Percentiles rank a stretch among this genome's conserved stretches.
Evolutionary conservation across 2,329 filamentous ascomycete species (phyloP).

Genomic region (Talaromyces sp.): DNA sequence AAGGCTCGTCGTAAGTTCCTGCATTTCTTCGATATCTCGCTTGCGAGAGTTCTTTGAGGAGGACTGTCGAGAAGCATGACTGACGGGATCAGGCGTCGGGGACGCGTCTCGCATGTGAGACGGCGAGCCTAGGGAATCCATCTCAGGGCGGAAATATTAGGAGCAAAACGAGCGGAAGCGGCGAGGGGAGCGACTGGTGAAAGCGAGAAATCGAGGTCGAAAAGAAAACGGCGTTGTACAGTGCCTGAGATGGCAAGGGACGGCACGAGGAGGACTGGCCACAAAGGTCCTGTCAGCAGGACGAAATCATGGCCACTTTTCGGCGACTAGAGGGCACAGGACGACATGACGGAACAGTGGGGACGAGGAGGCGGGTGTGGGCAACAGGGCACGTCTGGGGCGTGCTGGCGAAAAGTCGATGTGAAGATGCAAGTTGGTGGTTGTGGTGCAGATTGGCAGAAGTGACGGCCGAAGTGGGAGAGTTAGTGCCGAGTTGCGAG

Average conservation of each 20-base stretch:
- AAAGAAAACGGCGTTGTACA: neutral
- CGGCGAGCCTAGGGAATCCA: constrained; percentile 10
- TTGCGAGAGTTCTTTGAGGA: constrained; percentile 12
- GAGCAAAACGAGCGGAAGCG: neutral
- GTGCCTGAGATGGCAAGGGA: neutral
- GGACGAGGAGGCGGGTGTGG: neutral
- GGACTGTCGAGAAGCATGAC: constrained; percentile 4
- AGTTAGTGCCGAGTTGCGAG: neutral
- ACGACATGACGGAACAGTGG: constrained; percentile 6
- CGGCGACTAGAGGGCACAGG: constrained; percentile 2
- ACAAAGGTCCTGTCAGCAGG: constrained; percentile 10
- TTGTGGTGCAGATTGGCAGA: neutral
- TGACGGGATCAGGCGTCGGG: constrained; percentile 4
- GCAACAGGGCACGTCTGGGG: neutral
- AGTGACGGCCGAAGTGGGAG: neutral
- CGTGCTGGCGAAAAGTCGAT: neutral
- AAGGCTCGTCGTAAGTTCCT: constrained; percentile 17
- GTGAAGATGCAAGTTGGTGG: neutral
- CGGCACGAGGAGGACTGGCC: constrained; percentile 4
- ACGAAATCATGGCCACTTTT: constrained; percentile 8
- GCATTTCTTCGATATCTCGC: constrained; percentile 25
- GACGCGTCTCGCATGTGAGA: constrained; percentile 14
- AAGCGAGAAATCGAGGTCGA: neutral
- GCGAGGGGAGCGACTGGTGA: neutral
- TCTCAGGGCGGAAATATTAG: neutral